phyloP scores from a whole-genome alignment of 257 asterid genomes.

The Scutellaria baicalensis region DNA sequence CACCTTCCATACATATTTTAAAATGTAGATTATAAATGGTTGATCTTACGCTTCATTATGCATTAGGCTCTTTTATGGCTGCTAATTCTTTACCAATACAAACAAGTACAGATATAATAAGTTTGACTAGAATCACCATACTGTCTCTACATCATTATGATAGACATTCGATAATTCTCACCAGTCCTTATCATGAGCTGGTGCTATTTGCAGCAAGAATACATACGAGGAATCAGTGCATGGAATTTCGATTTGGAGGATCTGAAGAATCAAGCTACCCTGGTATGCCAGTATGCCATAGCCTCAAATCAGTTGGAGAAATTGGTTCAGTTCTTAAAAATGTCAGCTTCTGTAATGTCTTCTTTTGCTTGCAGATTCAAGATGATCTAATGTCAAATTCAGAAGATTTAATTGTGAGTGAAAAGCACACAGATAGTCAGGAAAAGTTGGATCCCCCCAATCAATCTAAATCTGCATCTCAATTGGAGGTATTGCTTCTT shows the following conservation, averaged over 20 bases:
- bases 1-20: not conserved
- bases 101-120: not conserved
- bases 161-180: not conserved
- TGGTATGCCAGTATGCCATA: slow-evolving; percentile 38
- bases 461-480: slow-evolving; percentile 37
- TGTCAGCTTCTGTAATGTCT: not conserved
- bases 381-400: slow-evolving; percentile 48
- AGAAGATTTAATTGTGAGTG: slow-evolving; percentile 40
- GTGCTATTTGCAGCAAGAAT: slow-evolving; percentile 69
- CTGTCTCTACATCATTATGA: not conserved
- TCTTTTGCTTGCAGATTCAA: slow-evolving; percentile 49
- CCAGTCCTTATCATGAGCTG: slow-evolving; percentile 1
- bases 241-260: slow-evolving; percentile 95
- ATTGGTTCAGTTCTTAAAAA: slow-evolving; percentile 7
- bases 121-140: not conserved
- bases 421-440: slow-evolving; percentile 31
- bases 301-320: slow-evolving; percentile 3
- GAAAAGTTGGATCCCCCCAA: slow-evolving; percentile 27
- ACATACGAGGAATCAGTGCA: slow-evolving; percentile 91
- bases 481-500: slow-evolving; percentile 32
- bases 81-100: not conserved
- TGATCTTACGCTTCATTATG: not conserved
- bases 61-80: not conserved
- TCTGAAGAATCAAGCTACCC: slow-evolving; percentile 87
- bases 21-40: not conserved